These are phyloP conservation scores for Strigomonas oncopelti DNA, from an alignment of 208 protist genomes.

Conservation along the genomic window DNA sequence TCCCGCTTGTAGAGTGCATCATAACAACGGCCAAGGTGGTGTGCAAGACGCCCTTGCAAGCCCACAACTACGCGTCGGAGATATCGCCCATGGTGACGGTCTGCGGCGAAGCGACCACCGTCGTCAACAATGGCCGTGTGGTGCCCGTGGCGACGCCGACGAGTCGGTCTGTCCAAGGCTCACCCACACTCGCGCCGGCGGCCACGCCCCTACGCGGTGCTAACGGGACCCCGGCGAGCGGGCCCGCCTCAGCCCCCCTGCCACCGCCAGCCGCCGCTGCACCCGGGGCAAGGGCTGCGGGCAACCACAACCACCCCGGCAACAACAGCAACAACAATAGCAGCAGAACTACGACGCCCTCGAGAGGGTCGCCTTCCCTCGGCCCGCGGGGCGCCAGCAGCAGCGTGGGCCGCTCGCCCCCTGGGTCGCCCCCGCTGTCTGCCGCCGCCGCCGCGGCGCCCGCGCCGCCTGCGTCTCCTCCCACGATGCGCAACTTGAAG, in stretches of 20 bases:
- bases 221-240: no score
- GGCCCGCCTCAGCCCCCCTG: no score
- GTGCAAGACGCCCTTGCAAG: conserved; percentile 55
- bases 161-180: neutral
- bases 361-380: neutral
- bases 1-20: conserved; percentile 77
- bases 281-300: no score
- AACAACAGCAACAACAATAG: neutral
- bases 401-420: no score
- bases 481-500: conserved; percentile 15
- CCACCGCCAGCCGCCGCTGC: no score
- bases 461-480: conserved; percentile 8
- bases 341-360: neutral
- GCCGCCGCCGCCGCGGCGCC: neutral
- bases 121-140: neutral
- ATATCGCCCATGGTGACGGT: conserved; percentile 57
- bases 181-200: neutral
- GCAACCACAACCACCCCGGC: neutral
- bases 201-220: no score
- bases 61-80: conserved; percentile 29
- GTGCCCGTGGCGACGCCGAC: neutral
- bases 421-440: neutral
- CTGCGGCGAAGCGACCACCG: conserved; percentile 19
- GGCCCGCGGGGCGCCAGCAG: no score
- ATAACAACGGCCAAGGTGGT: conserved; percentile 42